A percentile compares a stretch with the other conserved stretches of the same genome.
These are phyloP conservation scores for Vaccinium corymbosum DNA, from an alignment of 148 eudicot species.

Conservation along the genomic window DNA sequence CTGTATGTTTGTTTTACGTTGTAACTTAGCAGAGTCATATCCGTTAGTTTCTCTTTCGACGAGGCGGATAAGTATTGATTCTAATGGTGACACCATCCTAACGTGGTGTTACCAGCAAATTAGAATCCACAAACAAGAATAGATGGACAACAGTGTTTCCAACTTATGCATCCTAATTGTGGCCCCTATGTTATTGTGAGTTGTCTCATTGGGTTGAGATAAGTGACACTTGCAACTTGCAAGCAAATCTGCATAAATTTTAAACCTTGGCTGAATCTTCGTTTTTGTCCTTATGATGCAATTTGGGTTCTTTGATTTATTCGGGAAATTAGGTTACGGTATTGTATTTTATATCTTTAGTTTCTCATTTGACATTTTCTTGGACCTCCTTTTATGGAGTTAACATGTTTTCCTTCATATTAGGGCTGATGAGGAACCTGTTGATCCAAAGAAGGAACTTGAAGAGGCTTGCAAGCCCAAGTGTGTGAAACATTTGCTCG, in stretches of 20 bases:
- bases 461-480: slow-evolving; percentile 48
- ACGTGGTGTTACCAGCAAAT: neutral
- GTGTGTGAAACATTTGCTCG: slow-evolving; percentile 30
- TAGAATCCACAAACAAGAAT: neutral
- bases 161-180: neutral
- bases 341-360: neutral
- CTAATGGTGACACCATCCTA: neutral
- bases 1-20: neutral
- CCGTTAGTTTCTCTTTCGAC: neutral
- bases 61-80: neutral
- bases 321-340: neutral
- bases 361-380: neutral
- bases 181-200: neutral
- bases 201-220: neutral
- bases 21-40: neutral
- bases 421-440: slow-evolving; percentile 44
- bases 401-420: neutral
- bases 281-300: neutral
- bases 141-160: neutral
- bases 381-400: neutral
- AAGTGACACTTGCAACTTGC: neutral
- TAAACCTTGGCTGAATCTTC: neutral
- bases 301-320: neutral
- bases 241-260: neutral
- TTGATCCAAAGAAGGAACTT: slow-evolving; percentile 41